A percentile compares a stretch with the other conserved stretches of the same genome.
Conservation (phyloP, 1,284 basidiomycete genomes). For the Sanghuangporus sanghuang region DNA sequence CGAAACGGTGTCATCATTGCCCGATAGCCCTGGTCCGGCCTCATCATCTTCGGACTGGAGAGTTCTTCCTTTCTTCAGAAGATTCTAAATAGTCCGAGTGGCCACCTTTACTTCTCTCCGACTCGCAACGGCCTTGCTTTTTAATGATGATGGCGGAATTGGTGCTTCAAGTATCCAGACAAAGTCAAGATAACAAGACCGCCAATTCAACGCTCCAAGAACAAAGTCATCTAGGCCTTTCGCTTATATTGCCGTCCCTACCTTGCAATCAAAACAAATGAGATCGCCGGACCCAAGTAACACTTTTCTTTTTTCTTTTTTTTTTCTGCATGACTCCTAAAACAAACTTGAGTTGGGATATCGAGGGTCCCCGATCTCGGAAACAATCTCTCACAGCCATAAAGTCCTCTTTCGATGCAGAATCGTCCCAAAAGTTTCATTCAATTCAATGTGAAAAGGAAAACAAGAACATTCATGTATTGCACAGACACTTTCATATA, state of each 20-base stretch:
- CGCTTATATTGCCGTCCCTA: too few species aligned
- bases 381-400: background rate
- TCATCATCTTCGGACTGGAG: background rate
- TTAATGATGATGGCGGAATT: too few species aligned
- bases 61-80: background rate
- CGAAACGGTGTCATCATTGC: background rate
- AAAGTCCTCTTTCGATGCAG: background rate
- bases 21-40: background rate
- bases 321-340: too few species aligned
- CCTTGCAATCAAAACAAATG: too few species aligned
- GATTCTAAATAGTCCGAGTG: background rate
- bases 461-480: background rate
- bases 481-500: background rate
- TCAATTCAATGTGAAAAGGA: background rate
- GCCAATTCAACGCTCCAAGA: too few species aligned
- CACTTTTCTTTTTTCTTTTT: too few species aligned
- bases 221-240: too few species aligned
- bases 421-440: background rate
- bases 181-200: too few species aligned
- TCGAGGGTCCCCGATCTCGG: background rate
- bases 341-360: too few species aligned
- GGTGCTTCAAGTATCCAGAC: too few species aligned
- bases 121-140: too few species aligned
- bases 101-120: background rate
- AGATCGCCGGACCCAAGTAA: background rate